Percentiles rank a stretch among this genome's conserved stretches.
phyloP scores from a whole-genome alignment of 441 rosid species.

The Iberis amara region DNA sequence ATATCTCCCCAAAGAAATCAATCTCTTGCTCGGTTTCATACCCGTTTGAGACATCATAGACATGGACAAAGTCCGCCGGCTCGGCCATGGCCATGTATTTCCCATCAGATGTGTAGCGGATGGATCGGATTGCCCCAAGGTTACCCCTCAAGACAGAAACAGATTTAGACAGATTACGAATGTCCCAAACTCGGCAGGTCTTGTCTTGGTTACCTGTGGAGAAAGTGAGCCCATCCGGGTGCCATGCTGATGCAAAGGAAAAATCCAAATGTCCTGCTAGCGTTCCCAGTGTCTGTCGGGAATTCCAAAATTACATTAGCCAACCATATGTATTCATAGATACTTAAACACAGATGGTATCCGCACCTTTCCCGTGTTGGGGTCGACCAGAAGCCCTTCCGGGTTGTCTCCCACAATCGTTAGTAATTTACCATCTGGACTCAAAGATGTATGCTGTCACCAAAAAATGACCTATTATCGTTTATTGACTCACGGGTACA shows the following conservation, averaged over 20 bases:
- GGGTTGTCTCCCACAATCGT: slow-evolving; percentile 78
- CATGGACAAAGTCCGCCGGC: slow-evolving; percentile 36
- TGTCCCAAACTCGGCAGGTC: slow-evolving; percentile 63
- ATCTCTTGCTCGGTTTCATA: slow-evolving; percentile 61
- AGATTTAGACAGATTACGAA: slow-evolving; percentile 47
- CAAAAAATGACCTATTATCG: not conserved
- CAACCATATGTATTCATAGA: not conserved
- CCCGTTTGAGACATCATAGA: slow-evolving; percentile 48
- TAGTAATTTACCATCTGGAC: slow-evolving; percentile 68
- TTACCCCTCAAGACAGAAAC: slow-evolving; percentile 58
- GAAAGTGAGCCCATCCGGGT: slow-evolving; percentile 59
- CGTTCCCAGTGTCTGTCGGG: slow-evolving; percentile 36
- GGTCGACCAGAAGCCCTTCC: slow-evolving; percentile 69
- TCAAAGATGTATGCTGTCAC: slow-evolving; percentile 73
- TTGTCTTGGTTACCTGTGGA: slow-evolving; percentile 73
- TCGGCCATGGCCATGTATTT: slow-evolving; percentile 51
- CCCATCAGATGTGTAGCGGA: slow-evolving; percentile 62
- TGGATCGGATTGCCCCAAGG: slow-evolving; percentile 63
- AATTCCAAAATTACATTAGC: not conserved
- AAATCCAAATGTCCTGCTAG: slow-evolving; percentile 54
- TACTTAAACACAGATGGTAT: slow-evolving; percentile 2
- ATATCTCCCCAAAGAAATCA: slow-evolving; percentile 68
- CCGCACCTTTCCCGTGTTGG: slow-evolving; percentile 70
- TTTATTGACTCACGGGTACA: not conserved
- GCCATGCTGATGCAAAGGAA: slow-evolving; percentile 77